Evolutionary conservation across 441 rosid species (phyloP), one percentile per base, ranked within the genome.

Genomic region (Melastoma candidum): DNA sequence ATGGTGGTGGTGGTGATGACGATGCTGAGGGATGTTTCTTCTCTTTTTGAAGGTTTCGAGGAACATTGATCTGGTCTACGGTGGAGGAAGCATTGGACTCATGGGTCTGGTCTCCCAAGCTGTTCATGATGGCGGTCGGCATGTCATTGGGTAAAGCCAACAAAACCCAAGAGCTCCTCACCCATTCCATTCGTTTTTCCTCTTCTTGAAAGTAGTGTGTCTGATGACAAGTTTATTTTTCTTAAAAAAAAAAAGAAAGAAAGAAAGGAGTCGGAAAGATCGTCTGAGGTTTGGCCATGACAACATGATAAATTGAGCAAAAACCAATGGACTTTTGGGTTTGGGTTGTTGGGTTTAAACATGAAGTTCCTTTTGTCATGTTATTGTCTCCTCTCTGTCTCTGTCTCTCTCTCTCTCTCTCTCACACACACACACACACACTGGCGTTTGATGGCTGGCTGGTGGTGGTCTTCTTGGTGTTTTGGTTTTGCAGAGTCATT

Each of bases 41-140:
- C 69, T 62, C 29, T 60, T 54, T 51, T 60, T 44, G 65, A 69
- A 90, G 97, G 97, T 90, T 49, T 66, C 72, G 49, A 83, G 83
- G 81, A 90, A 84, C 80, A 90, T 87, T 74, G 90, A 87, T 78
- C 78, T 90, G 65, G 96, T 90, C 58, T 90, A 90, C 61, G 97
- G 97, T 69, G 96, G 97, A 36, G 96, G 97, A 46, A 90, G 97
- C 79, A 87, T 90, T 72, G 96, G 97, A 46, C 79, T 90, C 67
- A 90, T 90, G 96, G 97, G 96, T 54, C 70, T 90, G 66, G 81
- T 90, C 46, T 83, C 96, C 51, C 95, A 90, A 74, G 95, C 88
- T 63, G 97, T 87, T 74, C 92, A 84, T 70, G 83, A 86, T 76
- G 97, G 95, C 14, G 94, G 97, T 68, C 82, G 95, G 70, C 97